Evolutionary conservation across 1,284 basidiomycete genomes (phyloP), one percentile per base, ranked within the genome.

Genomic region (Irpex sp.): DNA sequence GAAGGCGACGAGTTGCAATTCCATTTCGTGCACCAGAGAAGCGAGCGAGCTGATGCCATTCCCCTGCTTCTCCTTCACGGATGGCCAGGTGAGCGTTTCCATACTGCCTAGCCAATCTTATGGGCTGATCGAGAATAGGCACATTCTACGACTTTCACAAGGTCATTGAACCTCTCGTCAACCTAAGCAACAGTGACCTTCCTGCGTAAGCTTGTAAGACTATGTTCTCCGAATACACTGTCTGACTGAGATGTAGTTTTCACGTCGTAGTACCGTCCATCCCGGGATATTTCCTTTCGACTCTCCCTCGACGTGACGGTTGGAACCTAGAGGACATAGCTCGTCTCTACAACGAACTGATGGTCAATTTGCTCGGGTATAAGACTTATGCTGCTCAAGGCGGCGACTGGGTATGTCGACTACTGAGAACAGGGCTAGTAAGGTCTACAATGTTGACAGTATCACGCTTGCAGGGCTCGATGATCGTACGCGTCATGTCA

Each of bases 181-280:
- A 67, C 17, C 66, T 62, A 13, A 61, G 64, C 19, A 31, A 21
- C 9, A 36, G 62, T 7, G 64, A 58, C 6, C 58, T 64, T 17
- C 67, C 67, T 11, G 63, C 66, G 19, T 54, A 21, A 17, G 51
- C 5, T 54, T 19, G 2, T 7, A 13, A 17, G 5, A 2, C 21
- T 26, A 13, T 54, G 21, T 21, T 2, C 5, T 9, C 3, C 51
- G 4, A 54, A 19, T 9, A 54, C 21, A 2, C 19, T 15, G 3
- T 2, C 51, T 19, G 3, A 47, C 5, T n/a, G 21, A 2, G 15
- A 19, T 26, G 3, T 19, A 54, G 51, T 19, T 69, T 68, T 55
- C 64, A 69, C 52, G 64, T 69, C 13, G 66, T 69, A 52, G 59
- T 62, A 4, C 64, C 64, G 2, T 68, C 67, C 34, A 58, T 69